Evolutionary conservation across 345 rosid genomes (phyloP).

Genomic region (Brassica cretica): DNA sequence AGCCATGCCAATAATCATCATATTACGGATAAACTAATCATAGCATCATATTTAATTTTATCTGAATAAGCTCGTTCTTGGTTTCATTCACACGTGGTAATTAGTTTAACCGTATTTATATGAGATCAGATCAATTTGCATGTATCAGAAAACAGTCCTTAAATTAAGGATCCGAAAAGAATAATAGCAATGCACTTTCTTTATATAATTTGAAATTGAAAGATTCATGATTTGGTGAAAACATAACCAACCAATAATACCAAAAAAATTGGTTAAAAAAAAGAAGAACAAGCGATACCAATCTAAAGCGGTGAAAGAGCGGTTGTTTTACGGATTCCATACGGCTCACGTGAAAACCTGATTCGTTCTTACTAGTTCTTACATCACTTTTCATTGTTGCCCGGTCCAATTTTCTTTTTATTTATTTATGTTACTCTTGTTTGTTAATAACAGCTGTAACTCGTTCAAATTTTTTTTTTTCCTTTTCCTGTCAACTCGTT

Average conservation of each 20-base stretch:
- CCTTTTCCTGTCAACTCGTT: neutral
- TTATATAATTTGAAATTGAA: neutral
- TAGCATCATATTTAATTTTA: neutral
- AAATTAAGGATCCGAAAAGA: neutral
- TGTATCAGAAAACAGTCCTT: neutral
- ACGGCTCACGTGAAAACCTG: slow-evolving; percentile 39
- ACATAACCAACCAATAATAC: neutral
- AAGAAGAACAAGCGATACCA: neutral
- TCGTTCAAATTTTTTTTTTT: neutral
- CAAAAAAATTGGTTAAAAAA: neutral
- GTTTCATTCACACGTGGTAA: slow-evolving; percentile 25
- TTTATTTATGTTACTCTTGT: neutral
- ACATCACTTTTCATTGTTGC: slow-evolving; percentile 20
- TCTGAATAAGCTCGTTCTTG: neutral
- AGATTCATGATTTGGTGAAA: neutral
- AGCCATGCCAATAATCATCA: neutral
- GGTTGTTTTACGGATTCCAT: slow-evolving; percentile 31
- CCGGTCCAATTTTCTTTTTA: slow-evolving; percentile 11
- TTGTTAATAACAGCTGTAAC: slow-evolving; percentile 14
- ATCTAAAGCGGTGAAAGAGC: slow-evolving; percentile 2
- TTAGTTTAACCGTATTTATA: neutral
- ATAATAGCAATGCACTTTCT: neutral
- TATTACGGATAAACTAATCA: slow-evolving; percentile 29
- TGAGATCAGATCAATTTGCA: slow-evolving; percentile 12
- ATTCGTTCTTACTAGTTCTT: slow-evolving; percentile 21